A percentile compares a stretch with the other conserved stretches of the same genome.
Conservation (phyloP, 2,329 filamentous ascomycete genomes). For the Monascus ruber region DNA sequence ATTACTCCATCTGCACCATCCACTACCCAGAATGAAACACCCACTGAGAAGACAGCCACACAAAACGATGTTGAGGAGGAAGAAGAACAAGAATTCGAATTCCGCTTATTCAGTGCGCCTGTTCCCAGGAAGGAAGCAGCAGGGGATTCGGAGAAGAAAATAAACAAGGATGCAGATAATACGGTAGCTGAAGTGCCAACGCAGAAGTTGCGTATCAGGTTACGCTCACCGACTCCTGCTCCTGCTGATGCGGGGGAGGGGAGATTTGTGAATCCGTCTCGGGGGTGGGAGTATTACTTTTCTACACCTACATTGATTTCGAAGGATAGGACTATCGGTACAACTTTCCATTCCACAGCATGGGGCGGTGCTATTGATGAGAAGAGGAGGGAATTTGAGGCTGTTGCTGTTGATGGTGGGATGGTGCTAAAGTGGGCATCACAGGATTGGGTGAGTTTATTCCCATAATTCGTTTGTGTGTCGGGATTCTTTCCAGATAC, state of each 20-base stretch:
- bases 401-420: slow-evolving; percentile 25
- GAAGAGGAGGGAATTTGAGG: slow-evolving; percentile 22
- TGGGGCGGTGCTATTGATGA: slow-evolving; percentile 4
- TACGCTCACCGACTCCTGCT: slow-evolving; percentile 28
- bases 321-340: slow-evolving; percentile 2
- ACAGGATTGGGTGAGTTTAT: slow-evolving; percentile 23
- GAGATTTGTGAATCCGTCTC: slow-evolving; percentile 28
- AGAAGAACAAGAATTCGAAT: slow-evolving; percentile 34
- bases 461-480: not conserved
- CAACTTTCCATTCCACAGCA: slow-evolving; percentile 1
- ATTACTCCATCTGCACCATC: slow-evolving; percentile 2
- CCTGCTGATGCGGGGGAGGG: slow-evolving; percentile 18
- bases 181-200: slow-evolving; percentile 3
- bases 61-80: slow-evolving; percentile 13
- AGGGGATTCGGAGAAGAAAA: not conserved
- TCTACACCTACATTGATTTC: slow-evolving; percentile 21
- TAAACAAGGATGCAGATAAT: not conserved
- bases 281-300: slow-evolving; percentile 33
- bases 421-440: slow-evolving; percentile 20
- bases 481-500: not conserved
- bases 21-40: slow-evolving; percentile 1
- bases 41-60: not conserved
- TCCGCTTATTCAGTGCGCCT: slow-evolving; percentile 29
- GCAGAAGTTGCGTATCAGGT: slow-evolving; percentile 28
- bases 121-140: not conserved